These are phyloP conservation scores for Entomortierella beljakovae DNA, from an alignment of 192 early-diverging fungal species.

Conservation along the genomic window DNA sequence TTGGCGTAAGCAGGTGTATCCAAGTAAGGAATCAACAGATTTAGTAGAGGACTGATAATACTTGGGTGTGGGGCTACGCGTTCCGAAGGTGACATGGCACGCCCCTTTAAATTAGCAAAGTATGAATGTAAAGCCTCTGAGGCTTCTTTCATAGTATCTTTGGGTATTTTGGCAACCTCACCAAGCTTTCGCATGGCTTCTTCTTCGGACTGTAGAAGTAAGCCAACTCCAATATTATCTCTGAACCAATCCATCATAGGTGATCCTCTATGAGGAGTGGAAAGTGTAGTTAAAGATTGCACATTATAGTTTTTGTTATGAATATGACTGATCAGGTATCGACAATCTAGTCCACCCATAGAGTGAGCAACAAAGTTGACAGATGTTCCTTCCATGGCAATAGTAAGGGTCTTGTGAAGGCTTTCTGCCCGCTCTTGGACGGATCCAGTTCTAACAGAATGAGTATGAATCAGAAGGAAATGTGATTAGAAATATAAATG, in stretches of 20 bases:
- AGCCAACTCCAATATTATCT: slow-evolving; percentile 86
- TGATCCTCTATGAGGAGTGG: slow-evolving; percentile 93
- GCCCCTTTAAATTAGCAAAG: background rate
- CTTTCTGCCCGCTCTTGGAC: slow-evolving; percentile 80
- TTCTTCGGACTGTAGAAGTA: slow-evolving; percentile 56
- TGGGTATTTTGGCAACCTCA: slow-evolving; percentile 40
- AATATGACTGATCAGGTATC: slow-evolving; percentile 91
- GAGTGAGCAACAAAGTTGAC: slow-evolving; percentile 95
- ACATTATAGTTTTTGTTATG: slow-evolving; percentile 75
- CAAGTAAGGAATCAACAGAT: slow-evolving; percentile 73
- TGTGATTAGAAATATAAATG: slow-evolving; percentile 5
- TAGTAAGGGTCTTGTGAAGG: slow-evolving; percentile 76
- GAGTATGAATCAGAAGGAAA: too few species aligned
- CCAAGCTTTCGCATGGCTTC: slow-evolving; percentile 46
- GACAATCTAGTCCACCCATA: slow-evolving; percentile 95
- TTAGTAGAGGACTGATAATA: slow-evolving; percentile 53
- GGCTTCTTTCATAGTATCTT: slow-evolving; percentile 21
- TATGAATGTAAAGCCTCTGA: slow-evolving; percentile 16
- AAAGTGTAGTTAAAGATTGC: slow-evolving; percentile 88
- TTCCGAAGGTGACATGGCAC: slow-evolving; percentile 6
- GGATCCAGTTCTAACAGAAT: slow-evolving; percentile 66
- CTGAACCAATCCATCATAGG: slow-evolving; percentile 96
- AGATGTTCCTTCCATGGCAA: slow-evolving; percentile 59
- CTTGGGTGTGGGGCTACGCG: slow-evolving; percentile 10
- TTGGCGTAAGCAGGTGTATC: slow-evolving; percentile 94